Evolutionary conservation across 2,329 filamentous ascomycete genomes (phyloP), one percentile per base, ranked within the genome.

Genomic region (Furcasterigmium sp.): DNA sequence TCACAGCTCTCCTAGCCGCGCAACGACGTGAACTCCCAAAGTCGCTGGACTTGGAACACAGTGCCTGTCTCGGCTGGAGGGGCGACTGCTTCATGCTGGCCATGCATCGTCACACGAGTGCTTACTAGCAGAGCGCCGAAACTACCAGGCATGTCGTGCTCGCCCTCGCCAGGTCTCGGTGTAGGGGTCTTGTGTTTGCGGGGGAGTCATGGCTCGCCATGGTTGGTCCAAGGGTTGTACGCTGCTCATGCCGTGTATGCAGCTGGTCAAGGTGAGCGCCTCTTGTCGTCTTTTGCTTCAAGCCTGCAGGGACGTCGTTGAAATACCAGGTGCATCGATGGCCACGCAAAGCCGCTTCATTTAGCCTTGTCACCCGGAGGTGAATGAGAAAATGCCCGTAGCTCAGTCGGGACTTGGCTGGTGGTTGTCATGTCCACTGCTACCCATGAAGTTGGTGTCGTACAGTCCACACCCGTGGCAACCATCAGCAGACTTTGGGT

Each of bases 391-490:
- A 35, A 35, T 35, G 32, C 18, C 32, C 32, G 32, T 35, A 15
- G 32, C 32, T 35, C 32, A 7, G 32, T 35, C 32, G 32, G 32
- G 32, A n/a, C 10, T 18, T 10, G 32, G n/a, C n/a, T n/a, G n/a
- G 15, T 17, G 32, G 32, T 18, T n/a, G 15, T 6, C n/a, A 32
- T 13, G 29, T n/a, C 10, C 11, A 15, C 10, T 2, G 38, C 38
- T 21, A 25, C 26, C 30, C 11, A 23, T 32, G 20, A 40, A 18
- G 21, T 25, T 30, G 13, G 38, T 17, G 38, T 40, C 14, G 38
- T 18, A 32, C 38, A 40, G 37, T 17, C 29, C 37, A 29, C 28
- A 32, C 13, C 38, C 38, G 38, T 32, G 23, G 29, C 15, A 26
- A 40, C 38, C 38, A n/a, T 18, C 23, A 35, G 8, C n/a, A 9